Conservation (phyloP, 805 yeast genomes). For the Yamadazyma nakazawae region DNA sequence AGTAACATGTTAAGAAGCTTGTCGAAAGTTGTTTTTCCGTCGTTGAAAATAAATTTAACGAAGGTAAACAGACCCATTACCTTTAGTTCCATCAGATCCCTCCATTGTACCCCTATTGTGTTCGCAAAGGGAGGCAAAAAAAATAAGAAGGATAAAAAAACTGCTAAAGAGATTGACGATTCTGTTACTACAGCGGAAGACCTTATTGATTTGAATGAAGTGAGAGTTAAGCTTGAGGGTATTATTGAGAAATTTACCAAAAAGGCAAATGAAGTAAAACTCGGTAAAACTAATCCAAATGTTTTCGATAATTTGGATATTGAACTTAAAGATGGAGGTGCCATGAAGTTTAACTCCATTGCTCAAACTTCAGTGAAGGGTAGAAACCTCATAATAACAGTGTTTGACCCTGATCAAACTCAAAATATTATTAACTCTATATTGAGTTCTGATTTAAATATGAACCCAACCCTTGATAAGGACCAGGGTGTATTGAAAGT, state of each 20-base stretch:
- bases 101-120: constrained; percentile 1
- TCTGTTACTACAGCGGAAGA: constrained; percentile 5
- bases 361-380: constrained; percentile 76
- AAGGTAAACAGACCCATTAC: background rate
- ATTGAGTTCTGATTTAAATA: constrained; percentile 61
- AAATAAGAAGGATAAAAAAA: constrained; percentile 2
- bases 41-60: background rate
- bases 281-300: constrained; percentile 66
- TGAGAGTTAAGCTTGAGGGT: constrained; percentile 42
- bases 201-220: constrained; percentile 31
- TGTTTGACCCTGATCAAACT: constrained; percentile 76
- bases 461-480: constrained; percentile 78
- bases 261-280: constrained; percentile 57
- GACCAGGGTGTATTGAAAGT: constrained; percentile 60
- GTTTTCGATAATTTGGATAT: constrained; percentile 62
- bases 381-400: constrained; percentile 69
- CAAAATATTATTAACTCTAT: constrained; percentile 71
- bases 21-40: background rate
- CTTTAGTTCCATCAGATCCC: background rate
- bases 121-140: constrained; percentile 3
- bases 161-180: background rate
- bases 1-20: constrained; percentile 1
- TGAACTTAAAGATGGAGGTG: constrained; percentile 39
- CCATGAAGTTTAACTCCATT: constrained; percentile 51
- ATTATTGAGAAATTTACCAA: constrained; percentile 53